phyloP scores from a whole-genome alignment of 768 basidiomycete species.

The Agaricus sinodeliciosus region DNA sequence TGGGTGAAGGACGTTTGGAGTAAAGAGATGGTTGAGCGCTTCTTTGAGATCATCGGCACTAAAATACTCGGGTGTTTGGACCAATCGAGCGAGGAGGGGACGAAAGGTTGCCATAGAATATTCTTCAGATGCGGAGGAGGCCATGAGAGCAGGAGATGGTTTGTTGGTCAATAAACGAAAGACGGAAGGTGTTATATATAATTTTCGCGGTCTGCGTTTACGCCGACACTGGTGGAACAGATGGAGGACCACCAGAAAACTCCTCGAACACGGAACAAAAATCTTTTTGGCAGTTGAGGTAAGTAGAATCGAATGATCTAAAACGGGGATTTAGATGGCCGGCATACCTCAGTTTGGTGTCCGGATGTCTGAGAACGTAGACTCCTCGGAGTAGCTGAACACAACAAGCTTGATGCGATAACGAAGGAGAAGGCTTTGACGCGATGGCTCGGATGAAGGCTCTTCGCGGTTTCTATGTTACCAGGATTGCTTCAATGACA shows the following conservation, averaged over 20 bases:
- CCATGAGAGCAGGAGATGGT: neutral
- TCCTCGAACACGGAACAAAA: neutral
- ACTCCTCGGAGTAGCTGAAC: neutral
- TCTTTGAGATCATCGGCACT: constrained; percentile 63
- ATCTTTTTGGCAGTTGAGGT: neutral
- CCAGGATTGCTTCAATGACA: neutral
- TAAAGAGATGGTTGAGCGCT: constrained; percentile 72
- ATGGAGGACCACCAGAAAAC: no score
- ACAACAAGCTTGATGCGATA: neutral
- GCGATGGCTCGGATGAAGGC: neutral
- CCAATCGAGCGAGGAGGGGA: constrained; percentile 66
- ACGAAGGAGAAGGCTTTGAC: neutral
- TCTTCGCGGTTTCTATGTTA: neutral
- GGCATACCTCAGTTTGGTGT: neutral
- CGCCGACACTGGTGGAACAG: no score
- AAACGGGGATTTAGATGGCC: neutral
- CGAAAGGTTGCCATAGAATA: constrained; percentile 57
- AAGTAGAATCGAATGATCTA: no score
- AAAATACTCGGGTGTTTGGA: constrained; percentile 80
- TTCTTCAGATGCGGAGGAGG: constrained; percentile 7
- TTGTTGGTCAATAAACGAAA: neutral
- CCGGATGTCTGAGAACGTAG: no score
- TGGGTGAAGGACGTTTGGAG: constrained; percentile 54
- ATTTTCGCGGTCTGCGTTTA: neutral
- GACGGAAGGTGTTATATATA: neutral